These are phyloP conservation scores for Backusella sp. DNA, from an alignment of 192 early-diverging fungal species.

Conservation along the genomic window DNA sequence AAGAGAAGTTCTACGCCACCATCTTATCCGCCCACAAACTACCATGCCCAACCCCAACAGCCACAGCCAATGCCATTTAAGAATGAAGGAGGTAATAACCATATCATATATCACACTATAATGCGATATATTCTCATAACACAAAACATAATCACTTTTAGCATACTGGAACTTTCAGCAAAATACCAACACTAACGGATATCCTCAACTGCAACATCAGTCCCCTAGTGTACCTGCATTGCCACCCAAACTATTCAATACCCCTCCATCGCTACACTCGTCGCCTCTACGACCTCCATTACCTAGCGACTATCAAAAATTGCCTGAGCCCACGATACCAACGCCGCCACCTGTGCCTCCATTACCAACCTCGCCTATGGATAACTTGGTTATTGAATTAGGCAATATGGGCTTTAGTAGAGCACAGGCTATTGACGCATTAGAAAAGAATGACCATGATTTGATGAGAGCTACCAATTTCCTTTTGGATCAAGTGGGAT, in stretches of 20 bases:
- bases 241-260: constrained; percentile 29
- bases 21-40: background rate
- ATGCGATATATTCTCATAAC: background rate
- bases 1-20: background rate
- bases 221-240: constrained; percentile 18
- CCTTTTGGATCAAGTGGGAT: constrained; percentile 56
- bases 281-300: constrained; percentile 14
- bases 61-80: constrained; percentile 8
- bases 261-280: constrained; percentile 13
- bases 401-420: constrained; percentile 74
- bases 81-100: constrained; percentile 12
- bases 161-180: constrained; percentile 14
- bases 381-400: constrained; percentile 39
- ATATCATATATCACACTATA: background rate
- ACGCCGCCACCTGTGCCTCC: constrained; percentile 23
- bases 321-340: background rate
- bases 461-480: constrained; percentile 74
- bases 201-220: background rate
- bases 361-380: background rate
- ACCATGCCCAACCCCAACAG: constrained; percentile 3
- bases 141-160: background rate
- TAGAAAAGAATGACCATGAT: constrained; percentile 77
- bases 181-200: background rate
- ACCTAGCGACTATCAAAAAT: constrained; percentile 10
- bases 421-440: constrained; percentile 67